Base-by-base conservation (phyloP, 495 filamentous ascomycete genomes). In the Lophium mytilinum region DNA sequence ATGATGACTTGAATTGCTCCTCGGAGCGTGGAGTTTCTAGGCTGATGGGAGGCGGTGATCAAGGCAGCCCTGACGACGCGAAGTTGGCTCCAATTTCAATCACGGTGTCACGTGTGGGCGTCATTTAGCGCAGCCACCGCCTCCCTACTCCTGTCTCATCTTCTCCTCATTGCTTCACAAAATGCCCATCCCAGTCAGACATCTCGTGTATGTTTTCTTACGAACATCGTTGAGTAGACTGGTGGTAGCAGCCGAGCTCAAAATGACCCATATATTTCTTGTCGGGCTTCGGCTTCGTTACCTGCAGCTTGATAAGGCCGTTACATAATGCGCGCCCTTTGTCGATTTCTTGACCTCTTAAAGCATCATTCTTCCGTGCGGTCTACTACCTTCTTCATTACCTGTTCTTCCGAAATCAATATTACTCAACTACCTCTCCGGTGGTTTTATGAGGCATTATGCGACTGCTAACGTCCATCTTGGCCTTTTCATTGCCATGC, bases 301-400 rank as follows among this genome's bases (percentile, higher is more conserved):
- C 24, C 24, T 30, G 24, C 24, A 30, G 24, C 24, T 30, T 30
- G 24, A 30, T 30, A 30, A 30, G 24, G 57, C 62, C 39, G 57
- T 61, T 64, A 64, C 62, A 64, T 64, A 64, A 64, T 60, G 49
- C 56, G 48, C 56, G 55, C 49, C 62, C 57, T 54, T 51, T 46
- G 48, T 40, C 37, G n/a, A 45, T 41, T 17, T 43, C 40, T 12
- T 10, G 11, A 56, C 39, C 14, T 36, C 17, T 2, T 46, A 46
- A 15, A 18, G 45, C 45, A 48, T 48, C 24, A 30, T 43, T n/a
- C 19, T 21, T 43, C 19, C 21, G 57, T 57, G 59, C n/a, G 24
- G 24, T 6, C 24, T 62, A 30, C 41, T 39, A 24, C 19, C 30
- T 40, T 37, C 51, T 34, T 3, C 49, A 19, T 9, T 36, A 0